These are phyloP conservation scores for Sclerotinia borealis DNA, from an alignment of 2,329 filamentous ascomycete genomes.

Conservation along the genomic window DNA sequence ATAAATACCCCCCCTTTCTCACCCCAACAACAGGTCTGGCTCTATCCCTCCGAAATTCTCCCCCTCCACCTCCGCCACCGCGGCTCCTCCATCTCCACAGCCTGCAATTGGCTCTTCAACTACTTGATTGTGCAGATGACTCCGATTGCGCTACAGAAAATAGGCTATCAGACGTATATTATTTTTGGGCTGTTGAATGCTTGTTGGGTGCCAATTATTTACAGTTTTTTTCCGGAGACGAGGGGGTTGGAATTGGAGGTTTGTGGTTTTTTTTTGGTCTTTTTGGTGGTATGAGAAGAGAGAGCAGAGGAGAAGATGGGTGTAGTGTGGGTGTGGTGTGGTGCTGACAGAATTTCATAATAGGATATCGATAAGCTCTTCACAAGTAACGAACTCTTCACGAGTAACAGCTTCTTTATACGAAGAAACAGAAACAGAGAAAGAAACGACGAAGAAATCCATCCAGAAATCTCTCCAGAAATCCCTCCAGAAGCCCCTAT, in stretches of 20 bases:
- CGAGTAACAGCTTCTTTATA: too few species aligned
- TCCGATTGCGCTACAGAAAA: constrained; percentile 34
- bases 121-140: constrained; percentile 43
- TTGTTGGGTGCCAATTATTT: constrained; percentile 44
- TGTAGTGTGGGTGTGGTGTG: too few species aligned
- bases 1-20: neutral
- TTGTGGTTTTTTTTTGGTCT: too few species aligned
- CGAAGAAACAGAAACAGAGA: too few species aligned
- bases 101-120: constrained; percentile 46
- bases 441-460: too few species aligned
- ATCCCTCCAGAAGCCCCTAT: too few species aligned
- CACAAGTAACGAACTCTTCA: too few species aligned
- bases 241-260: constrained; percentile 58
- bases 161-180: constrained; percentile 38
- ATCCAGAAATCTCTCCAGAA: too few species aligned
- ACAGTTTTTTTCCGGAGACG: constrained; percentile 59
- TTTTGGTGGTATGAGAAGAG: too few species aligned
- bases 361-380: too few species aligned
- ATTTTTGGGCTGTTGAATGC: constrained; percentile 32
- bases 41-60: constrained; percentile 54
- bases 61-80: constrained; percentile 53
- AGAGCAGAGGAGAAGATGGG: too few species aligned
- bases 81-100: constrained; percentile 55
- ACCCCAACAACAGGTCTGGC: constrained; percentile 36
- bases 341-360: too few species aligned